Base-by-base conservation (phyloP, 768 basidiomycete genomes). In the Trametes cinnabarina region DNA sequence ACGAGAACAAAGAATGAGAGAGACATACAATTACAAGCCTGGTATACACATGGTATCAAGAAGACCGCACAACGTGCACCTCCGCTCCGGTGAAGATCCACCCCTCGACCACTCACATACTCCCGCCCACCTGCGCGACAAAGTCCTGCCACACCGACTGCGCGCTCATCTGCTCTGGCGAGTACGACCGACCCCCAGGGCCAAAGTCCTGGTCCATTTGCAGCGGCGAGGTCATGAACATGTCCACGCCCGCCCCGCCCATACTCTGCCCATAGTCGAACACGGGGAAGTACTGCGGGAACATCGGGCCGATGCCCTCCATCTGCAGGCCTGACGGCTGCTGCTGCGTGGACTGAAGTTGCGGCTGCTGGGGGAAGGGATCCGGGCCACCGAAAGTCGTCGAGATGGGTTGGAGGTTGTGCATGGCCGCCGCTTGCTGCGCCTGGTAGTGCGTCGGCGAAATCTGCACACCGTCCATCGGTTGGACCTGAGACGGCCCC, bases 211-310 rank as follows among this genome's bases (percentile, higher is more conserved):
- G 64, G 54, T 65, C 73, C 65, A 49, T 66, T 58, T 65, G 69
- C 57, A 63, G 44, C n/a, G 64, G 64, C 41, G 61, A 62, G 23
- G 57, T 47, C 54, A 58, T 51, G 47, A 54, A 65, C 57, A 56
- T 71, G 68, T 42, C 70, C 62, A 39, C 64, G 62, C 63, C 66
- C 62, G 40, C 35, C 26, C 61, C 57, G n/a, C 53, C 57, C 17
- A 63, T 57, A 20, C 63, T 52, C 41, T 77, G 71, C 20, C 77
- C 80, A 67, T 90, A 89, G 68, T 89, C 88, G 63, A 86, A 89
- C 30, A 89, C 87, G 1, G 86, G 80, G 78, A 90, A 89, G 65
- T 89, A 90, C 65, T 79, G 82, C 14, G 87, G 88, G 73, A 85
- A 82, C 35, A 64, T 59, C 63, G 66, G 56, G 35, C 56, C 49